Percentiles rank a stretch among this genome's conserved stretches.
These are phyloP conservation scores for Alternaria novae-zelandiae DNA, from an alignment of 2,329 filamentous ascomycete genomes.

Conservation along the genomic window DNA sequence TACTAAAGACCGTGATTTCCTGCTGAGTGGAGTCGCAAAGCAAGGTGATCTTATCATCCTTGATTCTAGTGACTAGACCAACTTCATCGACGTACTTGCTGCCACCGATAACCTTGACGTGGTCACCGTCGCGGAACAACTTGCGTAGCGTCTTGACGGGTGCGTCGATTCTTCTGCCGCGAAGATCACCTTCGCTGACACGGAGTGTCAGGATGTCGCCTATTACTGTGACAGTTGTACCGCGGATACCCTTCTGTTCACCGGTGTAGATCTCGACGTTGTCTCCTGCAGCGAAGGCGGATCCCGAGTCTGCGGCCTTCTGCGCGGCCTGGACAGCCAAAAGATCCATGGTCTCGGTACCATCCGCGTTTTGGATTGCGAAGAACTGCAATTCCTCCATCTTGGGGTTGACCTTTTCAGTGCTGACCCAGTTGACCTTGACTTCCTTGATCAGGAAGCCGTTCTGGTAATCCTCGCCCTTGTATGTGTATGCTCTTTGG, in stretches of 20 bases:
- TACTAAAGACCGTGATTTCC: slow-evolving; percentile 97
- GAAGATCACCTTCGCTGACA: slow-evolving; percentile 81
- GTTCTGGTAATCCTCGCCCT: slow-evolving; percentile 87
- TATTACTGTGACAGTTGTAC: slow-evolving; percentile 83
- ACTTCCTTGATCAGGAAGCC: slow-evolving; percentile 94
- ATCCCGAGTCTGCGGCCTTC: slow-evolving; percentile 80
- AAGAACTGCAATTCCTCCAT: slow-evolving; percentile 97
- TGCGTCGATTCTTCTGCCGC: slow-evolving; percentile 86
- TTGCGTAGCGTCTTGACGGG: slow-evolving; percentile 92
- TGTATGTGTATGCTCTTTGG: slow-evolving; percentile 80
- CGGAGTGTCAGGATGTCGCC: slow-evolving; percentile 90
- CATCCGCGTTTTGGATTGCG: slow-evolving; percentile 85
- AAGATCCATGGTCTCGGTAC: slow-evolving; percentile 90
- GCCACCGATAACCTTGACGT: slow-evolving; percentile 97
- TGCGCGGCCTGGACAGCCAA: slow-evolving; percentile 88
- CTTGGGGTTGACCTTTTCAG: slow-evolving; percentile 89
- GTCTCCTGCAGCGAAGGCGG: slow-evolving; percentile 89
- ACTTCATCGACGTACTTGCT: slow-evolving; percentile 95
- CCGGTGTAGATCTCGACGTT: slow-evolving; percentile 96
- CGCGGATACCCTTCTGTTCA: slow-evolving; percentile 90
- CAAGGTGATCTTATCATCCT: slow-evolving; percentile 89
- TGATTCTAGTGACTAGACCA: slow-evolving; percentile 94
- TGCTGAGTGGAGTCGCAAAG: slow-evolving; percentile 90
- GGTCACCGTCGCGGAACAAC: slow-evolving; percentile 89
- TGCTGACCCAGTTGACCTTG: slow-evolving; percentile 83